Conservation (phyloP, 768 basidiomycete species). For the Porphyrellus cyaneotinctus region DNA sequence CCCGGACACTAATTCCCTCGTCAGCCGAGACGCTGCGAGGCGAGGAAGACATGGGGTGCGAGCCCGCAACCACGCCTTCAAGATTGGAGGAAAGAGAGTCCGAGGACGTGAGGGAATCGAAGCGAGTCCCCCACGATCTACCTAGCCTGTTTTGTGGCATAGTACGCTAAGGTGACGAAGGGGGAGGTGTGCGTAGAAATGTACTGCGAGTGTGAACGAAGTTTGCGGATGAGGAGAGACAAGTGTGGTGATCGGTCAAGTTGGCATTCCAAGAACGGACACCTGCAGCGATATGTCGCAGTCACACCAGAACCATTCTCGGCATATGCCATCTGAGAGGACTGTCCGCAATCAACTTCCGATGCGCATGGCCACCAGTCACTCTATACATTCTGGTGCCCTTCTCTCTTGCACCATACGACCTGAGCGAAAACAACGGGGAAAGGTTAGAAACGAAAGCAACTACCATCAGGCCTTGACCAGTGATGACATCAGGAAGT, state of each 20-base stretch:
- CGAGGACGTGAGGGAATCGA: conserved; percentile 56
- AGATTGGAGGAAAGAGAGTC: conserved; percentile 41
- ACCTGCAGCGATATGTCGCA: conserved; percentile 16
- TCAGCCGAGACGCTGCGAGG: conserved; percentile 13
- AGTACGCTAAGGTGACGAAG: conserved; percentile 19
- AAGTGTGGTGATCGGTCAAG: conserved; percentile 15
- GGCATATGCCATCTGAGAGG: conserved; percentile 11
- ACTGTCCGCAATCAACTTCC: conserved; percentile 27
- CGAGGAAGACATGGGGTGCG: conserved; percentile 13
- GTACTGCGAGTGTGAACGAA: conserved; percentile 6
- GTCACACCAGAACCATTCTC: conserved; percentile 12
- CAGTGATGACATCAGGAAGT: conserved; percentile 7
- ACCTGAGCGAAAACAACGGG: conserved; percentile 24
- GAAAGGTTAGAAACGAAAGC: conserved; percentile 15
- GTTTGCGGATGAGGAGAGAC: conserved; percentile 3
- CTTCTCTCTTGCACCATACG: conserved; percentile 28
- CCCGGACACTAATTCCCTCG: conserved; percentile 30
- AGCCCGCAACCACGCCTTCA: conserved; percentile 14
- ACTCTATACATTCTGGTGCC: conserved; percentile 24
- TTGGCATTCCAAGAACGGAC: conserved; percentile 20
- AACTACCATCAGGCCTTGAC: conserved; percentile 13
- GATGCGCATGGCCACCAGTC: conserved; percentile 10
- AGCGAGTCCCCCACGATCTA: conserved; percentile 70
- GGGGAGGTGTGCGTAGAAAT: conserved; percentile 16
- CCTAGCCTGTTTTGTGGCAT: conserved; percentile 46